Evolutionary conservation across 2,329 filamentous ascomycete species (phyloP).

Genomic region (Ophiostoma tasmaniense): DNA sequence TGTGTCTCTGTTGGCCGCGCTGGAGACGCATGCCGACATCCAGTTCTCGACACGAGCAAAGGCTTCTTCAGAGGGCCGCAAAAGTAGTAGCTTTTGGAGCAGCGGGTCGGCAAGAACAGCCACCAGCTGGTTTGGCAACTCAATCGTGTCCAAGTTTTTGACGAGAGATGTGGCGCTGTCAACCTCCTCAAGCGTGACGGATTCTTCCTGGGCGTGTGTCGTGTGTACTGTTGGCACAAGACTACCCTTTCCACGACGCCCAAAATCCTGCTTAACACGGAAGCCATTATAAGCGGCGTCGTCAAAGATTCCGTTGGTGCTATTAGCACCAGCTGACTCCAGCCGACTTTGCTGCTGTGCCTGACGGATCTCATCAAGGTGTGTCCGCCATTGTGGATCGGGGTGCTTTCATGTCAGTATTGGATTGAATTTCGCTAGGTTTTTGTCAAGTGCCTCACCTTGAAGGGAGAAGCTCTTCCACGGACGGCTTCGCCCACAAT

Average conservation of each 20-base stretch:
- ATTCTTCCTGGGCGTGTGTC: slow-evolving; percentile 60
- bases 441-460: slow-evolving; percentile 31
- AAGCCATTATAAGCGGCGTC: slow-evolving; percentile 46
- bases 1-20: slow-evolving; percentile 38
- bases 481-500: slow-evolving; percentile 62
- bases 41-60: slow-evolving; percentile 49
- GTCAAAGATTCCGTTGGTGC: slow-evolving; percentile 19
- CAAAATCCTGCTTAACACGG: slow-evolving; percentile 38
- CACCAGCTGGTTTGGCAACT: slow-evolving; percentile 73
- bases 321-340: slow-evolving; percentile 25
- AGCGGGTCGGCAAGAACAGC: slow-evolving; percentile 68
- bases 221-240: slow-evolving; percentile 62
- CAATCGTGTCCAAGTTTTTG: slow-evolving; percentile 64
- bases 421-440: not conserved
- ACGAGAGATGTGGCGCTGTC: slow-evolving; percentile 63
- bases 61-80: slow-evolving; percentile 48
- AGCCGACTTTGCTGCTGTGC: slow-evolving; percentile 42
- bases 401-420: slow-evolving; percentile 45
- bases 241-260: slow-evolving; percentile 22
- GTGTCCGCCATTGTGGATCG: slow-evolving; percentile 65
- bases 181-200: slow-evolving; percentile 67
- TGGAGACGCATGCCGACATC: slow-evolving; percentile 48
- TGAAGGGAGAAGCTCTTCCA: slow-evolving; percentile 54
- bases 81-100: slow-evolving; percentile 66
- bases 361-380: slow-evolving; percentile 59